phyloP scores from a whole-genome alignment of 2,329 filamentous ascomycete species.

The Monascus ruber region DNA sequence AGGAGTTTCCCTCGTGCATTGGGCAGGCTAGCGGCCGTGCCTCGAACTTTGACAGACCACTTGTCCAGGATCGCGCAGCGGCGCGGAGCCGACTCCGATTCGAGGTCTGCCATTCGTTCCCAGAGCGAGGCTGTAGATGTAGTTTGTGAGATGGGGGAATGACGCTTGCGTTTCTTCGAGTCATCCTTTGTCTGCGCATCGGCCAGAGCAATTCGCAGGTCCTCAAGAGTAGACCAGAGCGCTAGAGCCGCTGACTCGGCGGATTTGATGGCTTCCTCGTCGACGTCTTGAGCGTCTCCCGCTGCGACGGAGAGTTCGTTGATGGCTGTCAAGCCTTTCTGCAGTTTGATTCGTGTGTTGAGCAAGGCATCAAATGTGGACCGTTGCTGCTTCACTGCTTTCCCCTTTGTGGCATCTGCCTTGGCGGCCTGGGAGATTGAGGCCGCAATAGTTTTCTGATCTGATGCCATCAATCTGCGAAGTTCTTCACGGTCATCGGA shows the following conservation, averaged over 20 bases:
- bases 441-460: slow-evolving; percentile 54
- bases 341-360: slow-evolving; percentile 81
- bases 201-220: slow-evolving; percentile 29
- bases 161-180: slow-evolving; percentile 37
- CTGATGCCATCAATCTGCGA: slow-evolving; percentile 55
- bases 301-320: slow-evolving; percentile 56
- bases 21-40: slow-evolving; percentile 37
- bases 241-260: slow-evolving; percentile 78
- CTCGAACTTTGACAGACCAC: slow-evolving; percentile 74
- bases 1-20: slow-evolving; percentile 51
- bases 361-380: slow-evolving; percentile 78
- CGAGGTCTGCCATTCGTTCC: slow-evolving; percentile 56
- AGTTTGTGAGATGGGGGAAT: slow-evolving; percentile 35
- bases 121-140: slow-evolving; percentile 58
- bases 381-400: slow-evolving; percentile 75
- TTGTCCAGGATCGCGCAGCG: slow-evolving; percentile 70
- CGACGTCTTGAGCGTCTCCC: slow-evolving; percentile 29
- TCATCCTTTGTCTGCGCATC: slow-evolving; percentile 23
- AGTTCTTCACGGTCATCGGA: slow-evolving; percentile 46
- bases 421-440: slow-evolving; percentile 57
- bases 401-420: slow-evolving; percentile 72
- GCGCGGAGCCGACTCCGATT: slow-evolving; percentile 47
- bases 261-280: slow-evolving; percentile 49
- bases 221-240: slow-evolving; percentile 61
- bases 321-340: slow-evolving; percentile 74